phyloP scores from a whole-genome alignment of 352 stramenopile genomes.

The Phytophthora brassicae region DNA sequence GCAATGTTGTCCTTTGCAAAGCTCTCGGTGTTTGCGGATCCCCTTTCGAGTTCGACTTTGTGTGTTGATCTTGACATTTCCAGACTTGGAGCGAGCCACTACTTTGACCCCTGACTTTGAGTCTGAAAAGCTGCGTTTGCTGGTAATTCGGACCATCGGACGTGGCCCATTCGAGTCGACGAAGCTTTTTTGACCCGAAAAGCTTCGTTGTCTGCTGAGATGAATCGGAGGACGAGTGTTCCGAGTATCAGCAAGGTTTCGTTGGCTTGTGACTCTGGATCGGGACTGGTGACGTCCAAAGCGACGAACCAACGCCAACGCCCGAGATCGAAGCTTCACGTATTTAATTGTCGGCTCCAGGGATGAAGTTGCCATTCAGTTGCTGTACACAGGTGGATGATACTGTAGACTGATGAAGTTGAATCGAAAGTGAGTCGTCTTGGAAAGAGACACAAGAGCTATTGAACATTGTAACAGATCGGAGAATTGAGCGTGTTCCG shows the following conservation, averaged over 20 bases:
- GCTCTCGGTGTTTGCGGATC: slow-evolving; percentile 1
- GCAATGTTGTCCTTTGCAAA: slow-evolving; percentile 11
- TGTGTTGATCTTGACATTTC: slow-evolving; percentile 12
- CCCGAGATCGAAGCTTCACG: slow-evolving; percentile 27
- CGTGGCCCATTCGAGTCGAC: background rate
- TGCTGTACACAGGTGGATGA: background rate
- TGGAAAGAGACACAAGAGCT: slow-evolving; percentile 1
- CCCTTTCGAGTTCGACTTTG: slow-evolving; percentile 13
- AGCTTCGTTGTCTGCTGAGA: background rate
- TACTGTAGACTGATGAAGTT: slow-evolving; percentile 4
- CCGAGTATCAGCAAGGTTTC: slow-evolving; percentile 9
- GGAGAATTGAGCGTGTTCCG: slow-evolving; percentile 4
- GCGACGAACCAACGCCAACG: slow-evolving; percentile 28
- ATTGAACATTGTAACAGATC: slow-evolving; percentile 14
- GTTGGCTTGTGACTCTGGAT: slow-evolving; percentile 8
- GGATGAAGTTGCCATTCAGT: slow-evolving; percentile 12
- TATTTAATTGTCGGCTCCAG: slow-evolving; percentile 18
- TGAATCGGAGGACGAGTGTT: background rate
- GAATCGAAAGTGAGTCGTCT: slow-evolving; percentile 10
- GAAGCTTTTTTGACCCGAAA: slow-evolving; percentile 7
- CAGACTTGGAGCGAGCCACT: background rate
- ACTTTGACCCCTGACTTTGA: slow-evolving; percentile 11
- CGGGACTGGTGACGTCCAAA: slow-evolving; percentile 21
- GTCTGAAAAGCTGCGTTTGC: slow-evolving; percentile 2
- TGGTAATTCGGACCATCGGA: background rate